These are phyloP conservation scores for Colletotrichum cuscutae DNA, from an alignment of 2,329 filamentous ascomycete species.

Conservation along the genomic window DNA sequence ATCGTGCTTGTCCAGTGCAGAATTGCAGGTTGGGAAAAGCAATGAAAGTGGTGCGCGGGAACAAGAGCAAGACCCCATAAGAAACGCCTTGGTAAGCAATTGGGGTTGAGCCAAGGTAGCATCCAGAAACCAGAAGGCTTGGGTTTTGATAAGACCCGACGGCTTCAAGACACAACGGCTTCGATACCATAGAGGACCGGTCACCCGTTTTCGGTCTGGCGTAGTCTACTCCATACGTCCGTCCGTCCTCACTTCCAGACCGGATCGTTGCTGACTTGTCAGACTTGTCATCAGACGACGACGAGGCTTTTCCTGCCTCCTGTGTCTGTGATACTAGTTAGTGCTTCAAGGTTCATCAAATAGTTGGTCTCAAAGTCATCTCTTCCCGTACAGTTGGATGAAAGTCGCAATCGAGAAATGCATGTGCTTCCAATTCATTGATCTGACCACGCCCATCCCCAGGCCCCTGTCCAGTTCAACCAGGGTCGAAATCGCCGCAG, in stretches of 20 bases:
- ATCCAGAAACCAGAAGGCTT: not conserved
- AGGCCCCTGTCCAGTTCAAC: not conserved
- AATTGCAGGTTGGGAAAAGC: constrained; percentile 7
- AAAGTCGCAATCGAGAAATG: constrained; percentile 8
- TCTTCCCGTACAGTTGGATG: not conserved
- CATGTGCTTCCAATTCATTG: constrained; percentile 13
- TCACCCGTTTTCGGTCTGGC: not conserved
- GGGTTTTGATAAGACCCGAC: constrained; percentile 3
- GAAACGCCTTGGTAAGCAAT: not conserved
- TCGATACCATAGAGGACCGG: not conserved
- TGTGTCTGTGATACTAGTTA: not conserved
- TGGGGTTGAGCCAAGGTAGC: not conserved
- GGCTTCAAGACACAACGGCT: constrained; percentile 3
- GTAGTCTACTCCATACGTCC: not conserved
- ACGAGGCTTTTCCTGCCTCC: not conserved
- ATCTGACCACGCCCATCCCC: not conserved
- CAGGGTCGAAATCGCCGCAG: constrained; percentile 1
- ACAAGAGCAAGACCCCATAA: not conserved
- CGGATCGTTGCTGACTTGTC: not conserved
- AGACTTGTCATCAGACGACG: not conserved
- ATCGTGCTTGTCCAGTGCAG: not conserved
- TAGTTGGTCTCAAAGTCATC: not conserved
- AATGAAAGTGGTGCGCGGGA: not conserved
- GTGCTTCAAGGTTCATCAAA: not conserved
- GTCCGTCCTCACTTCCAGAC: not conserved